A percentile compares a stretch with the other conserved stretches of the same genome.
Evolutionary conservation across 2,329 filamentous ascomycete species (phyloP).

Genomic region (Ceratocystis eucalypticola): DNA sequence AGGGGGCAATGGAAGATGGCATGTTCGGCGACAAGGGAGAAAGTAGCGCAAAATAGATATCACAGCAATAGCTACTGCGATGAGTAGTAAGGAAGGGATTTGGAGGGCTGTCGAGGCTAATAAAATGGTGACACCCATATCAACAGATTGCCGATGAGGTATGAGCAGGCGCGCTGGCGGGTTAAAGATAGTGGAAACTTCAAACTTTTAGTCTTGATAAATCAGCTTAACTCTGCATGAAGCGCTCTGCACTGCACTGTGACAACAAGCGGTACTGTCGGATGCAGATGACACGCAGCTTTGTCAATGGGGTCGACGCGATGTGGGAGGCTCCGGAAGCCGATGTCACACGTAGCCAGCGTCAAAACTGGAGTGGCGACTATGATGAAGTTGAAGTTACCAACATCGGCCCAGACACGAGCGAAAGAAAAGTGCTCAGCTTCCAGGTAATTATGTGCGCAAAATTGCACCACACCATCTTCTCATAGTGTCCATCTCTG

Average conservation of each 20-base stretch:
- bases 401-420: background rate
- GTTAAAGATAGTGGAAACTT: background rate
- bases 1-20: conserved; percentile 24
- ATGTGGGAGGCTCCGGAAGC: background rate
- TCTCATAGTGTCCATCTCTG: background rate
- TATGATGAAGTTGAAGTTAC: background rate
- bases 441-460: background rate
- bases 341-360: background rate
- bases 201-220: background rate
- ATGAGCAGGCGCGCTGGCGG: too few relatives aligned
- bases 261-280: background rate
- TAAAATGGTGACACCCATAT: background rate
- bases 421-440: background rate
- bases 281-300: background rate
- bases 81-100: background rate
- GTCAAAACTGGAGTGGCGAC: background rate
- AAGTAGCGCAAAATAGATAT: background rate
- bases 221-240: background rate
- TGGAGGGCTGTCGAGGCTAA: background rate
- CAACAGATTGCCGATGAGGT: background rate
- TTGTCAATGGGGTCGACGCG: background rate
- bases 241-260: background rate
- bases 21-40: background rate
- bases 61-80: background rate
- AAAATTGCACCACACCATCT: background rate